Evolutionary conservation across 768 basidiomycete species (phyloP), one percentile per base, ranked within the genome.

Genomic region (Lactarius indigo): DNA sequence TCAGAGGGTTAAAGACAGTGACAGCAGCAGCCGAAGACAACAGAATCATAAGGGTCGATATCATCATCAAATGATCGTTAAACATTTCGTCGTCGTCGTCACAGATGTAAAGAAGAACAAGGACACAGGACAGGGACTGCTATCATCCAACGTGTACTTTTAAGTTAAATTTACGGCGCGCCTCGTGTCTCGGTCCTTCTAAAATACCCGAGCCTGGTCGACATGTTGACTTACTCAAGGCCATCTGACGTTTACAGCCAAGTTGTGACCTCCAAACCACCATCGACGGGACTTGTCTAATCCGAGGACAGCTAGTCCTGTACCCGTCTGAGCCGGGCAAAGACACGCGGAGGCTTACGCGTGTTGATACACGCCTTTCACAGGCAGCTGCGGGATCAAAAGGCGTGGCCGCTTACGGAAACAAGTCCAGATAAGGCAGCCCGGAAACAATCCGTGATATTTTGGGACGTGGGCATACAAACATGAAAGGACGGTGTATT

Each of bases 391-490:
- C 60, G 65, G 65, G 33, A 62, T 37, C 41, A 65, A 66, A 61
- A 39, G 2, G 23, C 28, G 23, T 23, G 15, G 18, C 64, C 31
- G n/a, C 44, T 47, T 5, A 23, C 41, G 7, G n/a, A 47, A 47
- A 47, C 59, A 28, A 44, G 26, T n/a, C 31, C 60, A 39, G 64
- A 61, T 37, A 52, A 37, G 33, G n/a, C 47, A n/a, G 5, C 23
- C n/a, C 35, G 35, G 23, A 33, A 15, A 62, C 50, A 37, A 28
- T 12, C 20, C 33, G 7, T 56, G 59, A 65, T 18, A 61, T 37
- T 65, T 69, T 69, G 50, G 71, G 72, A 66, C 68, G 61, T 68
- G 54, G 8, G 52, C 73, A 76, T 75, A 75, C 71, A 73, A 71
- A 74, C 75, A 73, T 73, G 37, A 44, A 26, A 50, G 73, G 28